phyloP scores from a whole-genome alignment of 1,284 basidiomycete species.

The Ceratobasidium sp. region DNA sequence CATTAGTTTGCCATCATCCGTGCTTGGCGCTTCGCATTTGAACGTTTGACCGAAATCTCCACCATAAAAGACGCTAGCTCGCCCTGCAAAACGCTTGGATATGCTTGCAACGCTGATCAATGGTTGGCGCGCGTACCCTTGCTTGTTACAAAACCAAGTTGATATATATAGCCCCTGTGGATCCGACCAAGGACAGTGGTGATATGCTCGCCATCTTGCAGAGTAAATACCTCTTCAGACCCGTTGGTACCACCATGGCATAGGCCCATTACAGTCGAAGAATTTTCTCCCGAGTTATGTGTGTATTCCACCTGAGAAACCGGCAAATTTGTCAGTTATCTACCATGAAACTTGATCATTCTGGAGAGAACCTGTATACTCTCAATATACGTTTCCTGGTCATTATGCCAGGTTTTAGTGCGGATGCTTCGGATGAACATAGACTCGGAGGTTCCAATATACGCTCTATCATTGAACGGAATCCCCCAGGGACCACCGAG shows the following conservation, averaged over 20 bases:
- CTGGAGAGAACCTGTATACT: not conserved
- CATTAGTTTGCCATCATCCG: not conserved
- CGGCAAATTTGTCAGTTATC: too few relatives aligned
- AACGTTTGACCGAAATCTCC: not conserved
- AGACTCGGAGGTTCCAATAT: not conserved
- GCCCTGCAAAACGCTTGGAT: not conserved
- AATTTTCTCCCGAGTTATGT: not conserved
- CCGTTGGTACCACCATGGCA: not conserved
- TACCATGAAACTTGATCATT: too few relatives aligned
- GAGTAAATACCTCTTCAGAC: not conserved
- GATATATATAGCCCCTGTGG: not conserved
- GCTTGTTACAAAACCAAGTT: conserved; percentile 13
- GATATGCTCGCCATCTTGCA: conserved; percentile 14
- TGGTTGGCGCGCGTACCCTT: not conserved
- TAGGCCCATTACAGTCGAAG: not conserved
- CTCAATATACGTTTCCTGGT: not conserved
- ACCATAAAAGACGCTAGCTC: not conserved
- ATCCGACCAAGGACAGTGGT: not conserved
- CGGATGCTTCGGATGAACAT: not conserved
- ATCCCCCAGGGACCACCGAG: not conserved
- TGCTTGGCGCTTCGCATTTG: not conserved
- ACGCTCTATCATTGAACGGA: not conserved
- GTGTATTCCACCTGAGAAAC: too few relatives aligned
- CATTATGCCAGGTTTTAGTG: not conserved
- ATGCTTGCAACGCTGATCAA: not conserved